A percentile compares a stretch with the other conserved stretches of the same genome.
Evolutionary conservation across 2,329 filamentous ascomycete genomes (phyloP).

Genomic region (Emmonsiellopsis sp.): DNA sequence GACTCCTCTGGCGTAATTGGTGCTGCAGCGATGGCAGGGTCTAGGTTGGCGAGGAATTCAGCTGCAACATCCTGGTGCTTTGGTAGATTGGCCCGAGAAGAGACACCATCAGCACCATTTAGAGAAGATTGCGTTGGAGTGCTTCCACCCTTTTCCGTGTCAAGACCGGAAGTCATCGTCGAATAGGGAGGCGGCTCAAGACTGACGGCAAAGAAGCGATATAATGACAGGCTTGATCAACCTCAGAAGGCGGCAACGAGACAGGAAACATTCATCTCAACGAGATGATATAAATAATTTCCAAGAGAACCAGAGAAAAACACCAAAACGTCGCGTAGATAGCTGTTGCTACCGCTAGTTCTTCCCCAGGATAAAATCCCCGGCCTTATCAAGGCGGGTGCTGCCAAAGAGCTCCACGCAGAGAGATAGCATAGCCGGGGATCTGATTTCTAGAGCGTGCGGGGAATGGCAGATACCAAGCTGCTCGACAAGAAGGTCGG

Average conservation of each 20-base stretch:
- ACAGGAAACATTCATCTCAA: too few species aligned
- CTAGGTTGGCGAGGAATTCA: constrained; percentile 13
- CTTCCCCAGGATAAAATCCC: too few species aligned
- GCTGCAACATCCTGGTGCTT: not conserved
- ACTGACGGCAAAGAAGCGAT: not conserved
- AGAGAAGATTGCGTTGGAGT: not conserved
- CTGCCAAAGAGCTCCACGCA: not conserved
- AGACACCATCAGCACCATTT: not conserved
- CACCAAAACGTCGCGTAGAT: too few species aligned
- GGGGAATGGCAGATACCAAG: not conserved
- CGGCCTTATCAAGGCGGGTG: not conserved
- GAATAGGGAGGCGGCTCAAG: not conserved
- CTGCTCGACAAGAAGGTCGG: not conserved
- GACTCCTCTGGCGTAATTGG: constrained; percentile 17
- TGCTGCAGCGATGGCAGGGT: constrained; percentile 13
- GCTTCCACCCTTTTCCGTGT: not conserved
- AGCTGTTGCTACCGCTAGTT: too few species aligned
- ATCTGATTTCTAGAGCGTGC: not conserved
- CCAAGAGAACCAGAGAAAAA: too few species aligned
- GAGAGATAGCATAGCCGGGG: not conserved
- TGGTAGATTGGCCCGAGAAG: not conserved
- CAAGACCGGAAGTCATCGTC: not conserved
- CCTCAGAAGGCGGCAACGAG: too few species aligned
- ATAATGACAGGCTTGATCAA: too few species aligned
- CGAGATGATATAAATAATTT: too few species aligned